These are phyloP conservation scores for Mycena galopus DNA, from an alignment of 768 basidiomycete genomes.

Conservation along the genomic window DNA sequence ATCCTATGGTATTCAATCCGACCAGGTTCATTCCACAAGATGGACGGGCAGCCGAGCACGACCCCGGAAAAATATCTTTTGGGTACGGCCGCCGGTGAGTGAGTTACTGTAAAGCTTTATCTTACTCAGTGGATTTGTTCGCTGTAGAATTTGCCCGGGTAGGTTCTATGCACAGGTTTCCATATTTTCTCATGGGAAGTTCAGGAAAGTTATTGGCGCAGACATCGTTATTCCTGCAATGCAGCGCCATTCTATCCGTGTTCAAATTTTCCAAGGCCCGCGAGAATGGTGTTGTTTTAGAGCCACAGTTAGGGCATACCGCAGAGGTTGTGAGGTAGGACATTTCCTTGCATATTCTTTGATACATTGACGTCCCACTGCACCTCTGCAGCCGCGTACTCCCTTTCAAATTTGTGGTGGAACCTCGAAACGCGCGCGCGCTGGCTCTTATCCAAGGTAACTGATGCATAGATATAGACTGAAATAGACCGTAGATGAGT, in stretches of 20 bases:
- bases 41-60: not conserved
- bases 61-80: not conserved
- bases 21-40: slow-evolving; percentile 15
- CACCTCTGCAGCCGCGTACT: slow-evolving; percentile 1
- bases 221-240: no score
- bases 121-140: no score
- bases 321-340: slow-evolving; percentile 19
- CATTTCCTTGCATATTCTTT: not conserved
- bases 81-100: not conserved
- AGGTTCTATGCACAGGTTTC: no score
- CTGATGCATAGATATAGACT: no score
- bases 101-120: not conserved
- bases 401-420: slow-evolving; percentile 20
- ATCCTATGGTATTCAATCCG: slow-evolving; percentile 33
- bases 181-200: no score
- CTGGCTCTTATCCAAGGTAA: slow-evolving; percentile 2
- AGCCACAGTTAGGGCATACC: not conserved
- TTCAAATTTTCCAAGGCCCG: no score
- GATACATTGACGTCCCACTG: not conserved
- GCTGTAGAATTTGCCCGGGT: no score
- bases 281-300: no score
- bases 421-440: slow-evolving; percentile 10
- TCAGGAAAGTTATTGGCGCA: no score
- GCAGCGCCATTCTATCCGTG: no score
- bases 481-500: no score